A percentile compares a stretch with the other conserved stretches of the same genome.
These are phyloP conservation scores for Penicillium canescens DNA, from an alignment of 495 filamentous ascomycete species.

Conservation along the genomic window DNA sequence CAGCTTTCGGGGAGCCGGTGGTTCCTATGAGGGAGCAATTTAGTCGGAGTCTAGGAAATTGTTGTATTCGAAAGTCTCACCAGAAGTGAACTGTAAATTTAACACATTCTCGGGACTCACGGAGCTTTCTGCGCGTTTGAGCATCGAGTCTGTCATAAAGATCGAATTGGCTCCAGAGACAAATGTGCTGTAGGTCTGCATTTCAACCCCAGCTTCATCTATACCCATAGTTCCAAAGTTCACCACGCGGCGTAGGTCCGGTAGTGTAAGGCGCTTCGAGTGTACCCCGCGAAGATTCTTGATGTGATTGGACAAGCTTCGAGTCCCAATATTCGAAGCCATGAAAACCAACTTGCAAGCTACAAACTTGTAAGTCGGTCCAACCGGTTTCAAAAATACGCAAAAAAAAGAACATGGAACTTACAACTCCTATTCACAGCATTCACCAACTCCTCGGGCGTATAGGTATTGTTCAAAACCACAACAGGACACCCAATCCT, in stretches of 20 bases:
- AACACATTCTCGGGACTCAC: conserved; percentile 64
- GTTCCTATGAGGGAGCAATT: conserved; percentile 45
- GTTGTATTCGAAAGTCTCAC: conserved; percentile 54
- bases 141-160: conserved; percentile 7
- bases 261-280: background rate
- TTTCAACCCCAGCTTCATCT: conserved; percentile 2
- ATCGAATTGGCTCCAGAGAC: conserved; percentile 1
- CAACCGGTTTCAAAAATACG: too few relatives aligned
- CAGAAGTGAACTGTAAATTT: conserved; percentile 89
- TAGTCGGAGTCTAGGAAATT: too few relatives aligned
- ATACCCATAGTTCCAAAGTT: background rate
- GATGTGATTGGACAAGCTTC: conserved; percentile 11
- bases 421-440: conserved; percentile 18
- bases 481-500: conserved; percentile 27
- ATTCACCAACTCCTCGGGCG: conserved; percentile 20
- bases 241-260: conserved; percentile 16
- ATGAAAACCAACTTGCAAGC: conserved; percentile 23
- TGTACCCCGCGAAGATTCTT: conserved; percentile 1
- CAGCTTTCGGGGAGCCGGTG: conserved; percentile 77
- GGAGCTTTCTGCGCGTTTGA: conserved; percentile 9
- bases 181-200: conserved; percentile 16
- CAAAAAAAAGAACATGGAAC: background rate
- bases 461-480: conserved; percentile 30
- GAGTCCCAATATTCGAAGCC: conserved; percentile 9
- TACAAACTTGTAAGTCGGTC: background rate